Conservation (phyloP, 345 rosid species). For the Lepidium sativum region DNA sequence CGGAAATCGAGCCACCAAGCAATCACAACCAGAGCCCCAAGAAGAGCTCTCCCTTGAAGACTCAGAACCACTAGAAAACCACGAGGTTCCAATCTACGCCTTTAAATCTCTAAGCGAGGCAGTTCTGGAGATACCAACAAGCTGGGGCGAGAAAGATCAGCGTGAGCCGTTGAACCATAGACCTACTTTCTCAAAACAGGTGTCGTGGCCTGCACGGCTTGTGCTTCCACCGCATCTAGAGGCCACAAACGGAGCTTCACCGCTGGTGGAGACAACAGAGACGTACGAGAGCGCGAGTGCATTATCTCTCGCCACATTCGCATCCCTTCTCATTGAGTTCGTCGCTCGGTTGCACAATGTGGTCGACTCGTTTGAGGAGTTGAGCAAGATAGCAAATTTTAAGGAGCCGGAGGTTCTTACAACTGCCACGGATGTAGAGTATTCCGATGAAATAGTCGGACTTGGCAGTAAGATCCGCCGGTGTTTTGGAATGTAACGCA, state of each 20-base stretch:
- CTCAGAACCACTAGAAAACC: constrained; percentile 9
- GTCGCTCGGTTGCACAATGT: constrained; percentile 79
- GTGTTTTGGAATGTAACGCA: constrained; percentile 16
- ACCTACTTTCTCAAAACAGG: constrained; percentile 37
- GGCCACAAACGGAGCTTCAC: constrained; percentile 21
- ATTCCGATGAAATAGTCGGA: constrained; percentile 25
- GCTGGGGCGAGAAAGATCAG: constrained; percentile 25
- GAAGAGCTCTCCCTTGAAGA: constrained; percentile 44
- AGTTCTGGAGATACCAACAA: constrained; percentile 33
- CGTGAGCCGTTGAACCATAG: constrained; percentile 22
- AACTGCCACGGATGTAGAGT: constrained; percentile 4
- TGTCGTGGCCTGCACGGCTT: constrained; percentile 45
- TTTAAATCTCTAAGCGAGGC: constrained; percentile 72
- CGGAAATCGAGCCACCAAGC: constrained; percentile 41
- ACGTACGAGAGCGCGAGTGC: constrained; percentile 86
- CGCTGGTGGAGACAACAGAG: constrained; percentile 42
- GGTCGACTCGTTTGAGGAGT: constrained; percentile 55
- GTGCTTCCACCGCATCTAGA: constrained; percentile 25
- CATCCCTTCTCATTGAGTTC: constrained; percentile 76
- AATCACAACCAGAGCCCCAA: constrained; percentile 34
- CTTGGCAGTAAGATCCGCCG: constrained; percentile 34
- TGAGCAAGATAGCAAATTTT: constrained; percentile 60
- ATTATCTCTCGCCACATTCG: constrained; percentile 79
- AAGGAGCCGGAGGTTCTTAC: constrained; percentile 45
- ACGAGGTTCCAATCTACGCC: constrained; percentile 32